Base-by-base conservation (phyloP, 2,329 filamentous ascomycete species). In the Beauveria sp. region DNA sequence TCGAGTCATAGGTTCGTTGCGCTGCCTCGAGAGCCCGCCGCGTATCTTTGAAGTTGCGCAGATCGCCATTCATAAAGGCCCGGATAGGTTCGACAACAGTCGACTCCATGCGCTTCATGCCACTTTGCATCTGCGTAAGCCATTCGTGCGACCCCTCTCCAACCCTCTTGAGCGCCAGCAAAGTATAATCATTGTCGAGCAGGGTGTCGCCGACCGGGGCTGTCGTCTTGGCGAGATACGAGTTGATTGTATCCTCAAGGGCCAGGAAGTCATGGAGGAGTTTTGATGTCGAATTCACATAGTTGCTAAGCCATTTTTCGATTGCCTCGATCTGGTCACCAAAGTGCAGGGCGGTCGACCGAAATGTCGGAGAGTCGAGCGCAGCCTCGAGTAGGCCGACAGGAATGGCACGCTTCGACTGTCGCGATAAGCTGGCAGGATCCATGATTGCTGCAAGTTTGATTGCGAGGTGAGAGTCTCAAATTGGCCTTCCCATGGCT, bases 311-410 rank as follows among this genome's bases (percentile, higher is more conserved):
- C 95, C 95, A 99, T 81, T 85, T 87, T 75, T 98, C 95, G 63
- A 98, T 84, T 61, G 86, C 83, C 66, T 98, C 95, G 69, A 96
- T 85, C 77, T 99, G 93, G 66, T 98, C 95, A 65, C 86, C 83
- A 72, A 96, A 96, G 77, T 97, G 91, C 52, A 89, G 78, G 48
- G 91, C 85, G 24, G 90, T 90, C 52, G 93, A 91, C 66, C 95
- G 91, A 74, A 98, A 98, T 42, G 93, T 96, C 28, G 95, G 95
- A 45, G 93, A 97, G 76, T 99, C 95, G 77, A 98, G 89, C 22
- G 92, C 90, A 56, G 95, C 95, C 83, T 99, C 95, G 77, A 93
- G 95, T 68, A 98, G 83, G 64, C 88, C 87, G 42, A 98, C 93
- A 50, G 95, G 91, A 62, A 85, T 80, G 38, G 78, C 76, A 42